Percentiles rank a stretch among this genome's conserved stretches.
Evolutionary conservation across 73 alveolate species (phyloP).

Genomic region (Uronychia binucleata): DNA sequence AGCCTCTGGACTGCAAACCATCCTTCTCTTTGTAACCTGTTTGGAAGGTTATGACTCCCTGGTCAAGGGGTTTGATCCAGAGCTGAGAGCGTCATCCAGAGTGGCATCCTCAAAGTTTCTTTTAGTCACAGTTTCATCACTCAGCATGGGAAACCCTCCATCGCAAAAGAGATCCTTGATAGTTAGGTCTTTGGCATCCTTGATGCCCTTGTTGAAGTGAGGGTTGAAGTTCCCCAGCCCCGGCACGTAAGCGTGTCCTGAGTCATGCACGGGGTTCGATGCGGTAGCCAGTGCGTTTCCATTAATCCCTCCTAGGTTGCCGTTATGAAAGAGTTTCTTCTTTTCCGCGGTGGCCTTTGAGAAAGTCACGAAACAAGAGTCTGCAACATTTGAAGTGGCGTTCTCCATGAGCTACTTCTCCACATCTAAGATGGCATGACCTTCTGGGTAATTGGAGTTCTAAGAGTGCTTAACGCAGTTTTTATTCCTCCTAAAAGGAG

Average conservation of each 20-base stretch:
- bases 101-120: neutral
- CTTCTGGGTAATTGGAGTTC: neutral
- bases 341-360: neutral
- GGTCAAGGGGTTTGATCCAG: neutral
- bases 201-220: neutral
- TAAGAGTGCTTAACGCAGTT: neutral
- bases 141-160: neutral
- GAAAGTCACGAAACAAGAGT: neutral
- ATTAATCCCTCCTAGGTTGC: neutral
- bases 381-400: neutral
- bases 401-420: neutral
- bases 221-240: neutral
- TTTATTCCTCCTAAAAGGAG: neutral
- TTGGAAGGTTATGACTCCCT: neutral
- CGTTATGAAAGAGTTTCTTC: neutral
- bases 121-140: too few relatives aligned
- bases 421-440: neutral
- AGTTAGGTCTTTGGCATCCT: neutral
- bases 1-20: neutral
- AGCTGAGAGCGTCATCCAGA: neutral
- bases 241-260: neutral
- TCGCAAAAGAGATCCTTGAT: neutral
- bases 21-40: neutral
- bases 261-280: too few relatives aligned
- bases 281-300: neutral